phyloP scores from a whole-genome alignment of 1,284 basidiomycete species.

The Heterobasidion parviporum region DNA sequence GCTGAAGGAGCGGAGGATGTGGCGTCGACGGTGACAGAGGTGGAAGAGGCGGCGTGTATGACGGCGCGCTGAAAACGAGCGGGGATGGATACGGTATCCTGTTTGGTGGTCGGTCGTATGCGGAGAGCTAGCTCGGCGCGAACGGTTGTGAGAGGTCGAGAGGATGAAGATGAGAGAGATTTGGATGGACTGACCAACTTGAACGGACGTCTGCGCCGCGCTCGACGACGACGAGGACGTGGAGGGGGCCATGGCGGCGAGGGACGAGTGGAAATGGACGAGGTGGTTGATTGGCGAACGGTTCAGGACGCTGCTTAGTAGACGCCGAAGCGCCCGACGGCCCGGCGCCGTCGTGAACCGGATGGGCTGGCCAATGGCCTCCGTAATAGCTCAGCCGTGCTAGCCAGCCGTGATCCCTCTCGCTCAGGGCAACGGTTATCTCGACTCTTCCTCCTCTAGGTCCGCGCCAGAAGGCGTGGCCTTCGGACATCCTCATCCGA shows the following conservation, averaged over 20 bases:
- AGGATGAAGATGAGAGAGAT: neutral
- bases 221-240: constrained; percentile 69
- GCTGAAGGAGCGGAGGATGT: constrained; percentile 38
- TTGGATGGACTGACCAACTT: constrained; percentile 64
- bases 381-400: too few species aligned
- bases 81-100: constrained; percentile 82
- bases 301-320: constrained; percentile 7
- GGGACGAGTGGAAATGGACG: neutral
- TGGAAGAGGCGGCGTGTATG: constrained; percentile 66
- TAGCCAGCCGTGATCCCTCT: too few species aligned
- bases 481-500: too few species aligned
- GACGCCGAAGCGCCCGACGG: neutral
- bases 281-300: constrained; percentile 3
- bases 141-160: constrained; percentile 2
- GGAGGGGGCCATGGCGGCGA: constrained; percentile 9
- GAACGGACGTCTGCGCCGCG: constrained; percentile 68
- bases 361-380: neutral
- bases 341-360: neutral
- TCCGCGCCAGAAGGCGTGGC: too few species aligned
- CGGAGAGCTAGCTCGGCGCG: constrained; percentile 60
- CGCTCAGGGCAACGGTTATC: too few species aligned
- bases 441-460: too few species aligned
- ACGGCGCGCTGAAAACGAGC: constrained; percentile 89
- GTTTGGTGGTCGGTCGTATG: constrained; percentile 81
- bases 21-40: constrained; percentile 70